Conservation (phyloP, 441 rosid genomes). For the Populus trichocarpa region DNA sequence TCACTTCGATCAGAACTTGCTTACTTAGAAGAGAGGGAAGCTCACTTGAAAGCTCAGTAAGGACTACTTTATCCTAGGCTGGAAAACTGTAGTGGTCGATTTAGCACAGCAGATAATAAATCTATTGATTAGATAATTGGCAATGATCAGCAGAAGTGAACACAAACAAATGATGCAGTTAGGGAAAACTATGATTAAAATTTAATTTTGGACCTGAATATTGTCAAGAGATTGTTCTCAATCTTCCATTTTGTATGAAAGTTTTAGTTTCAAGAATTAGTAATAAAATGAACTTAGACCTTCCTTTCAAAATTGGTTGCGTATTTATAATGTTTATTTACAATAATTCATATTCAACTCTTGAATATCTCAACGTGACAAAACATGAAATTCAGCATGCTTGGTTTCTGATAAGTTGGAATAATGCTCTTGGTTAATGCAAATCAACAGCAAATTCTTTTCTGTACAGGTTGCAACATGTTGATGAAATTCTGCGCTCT, state of each 20-base stretch:
- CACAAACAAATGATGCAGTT: neutral
- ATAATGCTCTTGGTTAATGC: neutral
- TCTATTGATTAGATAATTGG: neutral
- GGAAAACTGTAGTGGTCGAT: neutral
- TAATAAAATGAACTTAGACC: neutral
- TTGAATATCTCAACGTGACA: neutral
- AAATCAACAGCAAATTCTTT: neutral
- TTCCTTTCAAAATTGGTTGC: neutral
- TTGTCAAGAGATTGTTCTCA: neutral
- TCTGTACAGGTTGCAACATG: slow-evolving; percentile 74
- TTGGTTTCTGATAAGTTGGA: neutral
- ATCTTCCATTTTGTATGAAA: neutral
- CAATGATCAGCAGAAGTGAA: neutral
- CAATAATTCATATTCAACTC: neutral
- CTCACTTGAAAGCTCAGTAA: slow-evolving; percentile 22
- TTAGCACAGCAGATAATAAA: neutral
- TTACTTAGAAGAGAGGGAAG: slow-evolving; percentile 83
- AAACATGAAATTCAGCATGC: neutral
- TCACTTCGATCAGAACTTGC: slow-evolving; percentile 76
- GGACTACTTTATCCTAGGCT: slow-evolving; percentile 22
- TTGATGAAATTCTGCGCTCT: slow-evolving; percentile 83
- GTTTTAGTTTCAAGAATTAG: neutral
- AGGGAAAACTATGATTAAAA: neutral
- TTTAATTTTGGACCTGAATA: neutral
- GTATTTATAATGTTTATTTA: neutral